Base-by-base conservation (phyloP, 2,329 filamentous ascomycete species). In the Purpureocillium lavendulum region DNA sequence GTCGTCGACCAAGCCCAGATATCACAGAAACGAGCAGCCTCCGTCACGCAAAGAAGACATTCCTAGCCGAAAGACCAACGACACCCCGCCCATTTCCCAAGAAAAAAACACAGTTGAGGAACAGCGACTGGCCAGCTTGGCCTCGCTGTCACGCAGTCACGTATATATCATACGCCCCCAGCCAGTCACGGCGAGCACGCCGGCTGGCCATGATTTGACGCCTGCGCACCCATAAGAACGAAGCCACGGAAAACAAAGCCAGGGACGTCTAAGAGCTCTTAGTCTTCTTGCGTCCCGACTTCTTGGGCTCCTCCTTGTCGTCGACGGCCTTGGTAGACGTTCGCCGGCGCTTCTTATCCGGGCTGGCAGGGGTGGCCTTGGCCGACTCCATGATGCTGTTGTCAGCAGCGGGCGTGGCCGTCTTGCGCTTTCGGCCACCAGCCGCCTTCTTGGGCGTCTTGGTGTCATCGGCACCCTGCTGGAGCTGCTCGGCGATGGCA, bases 291-390 rank as follows among this genome's bases (percentile, higher is more conserved):
- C 71, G 71, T 48, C 66, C 67, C 39, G 70, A 73, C 65, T 76
- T 77, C 69, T 76, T 76, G 45, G 71, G 70, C 56, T 80, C 75
- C 54, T 77, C 74, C 48, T 62, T 60, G 41, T 70, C 62, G 42
- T 76, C 73, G 21, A 62, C 62, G 31, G 65, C 70, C 67, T 80
- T 80, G 50, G 59, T 61, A 4, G 72, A 75, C 9, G 66, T 63
- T 43, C 77, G 65, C 61, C 79, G 73, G 49, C 76, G 69, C 73
- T 81, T 82, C 69, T 77, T 77, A 47, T 76, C 76, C 24, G 76
- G 75, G 57, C 71, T 77, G 40, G 67, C 67, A 18, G 71, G 67
- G 32, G 60, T 54, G 24, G 53, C 50, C 57, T 66, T 65, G 14
- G 58, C n/a, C n/a, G n/a, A 66, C 61, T 53, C 61, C 48, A 51